A percentile compares a stretch with the other conserved stretches of the same genome.
phyloP scores from a whole-genome alignment of 805 yeast genomes.

The Pichia gijzeniarum region DNA sequence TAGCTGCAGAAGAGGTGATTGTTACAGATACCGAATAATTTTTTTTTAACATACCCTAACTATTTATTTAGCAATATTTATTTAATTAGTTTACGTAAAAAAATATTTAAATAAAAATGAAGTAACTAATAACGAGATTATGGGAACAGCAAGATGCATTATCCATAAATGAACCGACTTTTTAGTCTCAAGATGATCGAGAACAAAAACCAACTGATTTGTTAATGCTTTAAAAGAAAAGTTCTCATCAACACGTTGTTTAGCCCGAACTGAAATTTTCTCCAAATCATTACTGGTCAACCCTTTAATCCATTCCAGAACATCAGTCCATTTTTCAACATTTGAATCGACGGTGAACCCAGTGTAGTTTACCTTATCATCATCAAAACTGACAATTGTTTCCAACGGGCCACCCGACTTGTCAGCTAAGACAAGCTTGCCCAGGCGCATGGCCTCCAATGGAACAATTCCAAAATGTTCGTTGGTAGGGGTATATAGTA shows the following conservation, averaged over 20 bases:
- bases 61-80: neutral
- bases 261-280: constrained; percentile 20
- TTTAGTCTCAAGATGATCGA: constrained; percentile 7
- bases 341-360: constrained; percentile 55
- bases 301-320: constrained; percentile 35
- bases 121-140: neutral
- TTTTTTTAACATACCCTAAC: neutral
- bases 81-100: too few species aligned
- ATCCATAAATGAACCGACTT: neutral
- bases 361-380: constrained; percentile 30
- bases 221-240: constrained; percentile 45
- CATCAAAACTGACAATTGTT: constrained; percentile 42
- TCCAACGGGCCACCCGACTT: constrained; percentile 93
- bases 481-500: constrained; percentile 81
- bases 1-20: constrained; percentile 28
- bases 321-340: constrained; percentile 48
- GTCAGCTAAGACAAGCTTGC: constrained; percentile 79
- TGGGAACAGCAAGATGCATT: neutral
- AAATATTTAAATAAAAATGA: neutral
- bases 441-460: constrained; percentile 82
- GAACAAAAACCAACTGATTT: constrained; percentile 13
- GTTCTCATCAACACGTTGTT: constrained; percentile 30
- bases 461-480: constrained; percentile 99
- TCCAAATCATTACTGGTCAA: constrained; percentile 12
- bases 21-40: constrained; percentile 29